These are phyloP conservation scores for Paraphysoderma sedebokerense DNA, from an alignment of 371 early-diverging fungal genomes.

Conservation along the genomic window DNA sequence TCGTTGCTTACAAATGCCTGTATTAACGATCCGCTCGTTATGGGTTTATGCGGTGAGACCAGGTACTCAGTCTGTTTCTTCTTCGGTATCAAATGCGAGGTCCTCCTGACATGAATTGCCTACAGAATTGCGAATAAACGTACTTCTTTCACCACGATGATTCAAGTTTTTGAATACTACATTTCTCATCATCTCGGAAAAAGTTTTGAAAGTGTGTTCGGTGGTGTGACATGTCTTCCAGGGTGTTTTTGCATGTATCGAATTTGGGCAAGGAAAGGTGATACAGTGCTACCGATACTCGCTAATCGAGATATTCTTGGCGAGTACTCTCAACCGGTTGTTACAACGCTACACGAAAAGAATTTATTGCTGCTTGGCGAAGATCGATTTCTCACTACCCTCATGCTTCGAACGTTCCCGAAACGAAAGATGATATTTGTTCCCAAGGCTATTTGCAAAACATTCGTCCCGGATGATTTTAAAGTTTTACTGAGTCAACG, in stretches of 20 bases:
- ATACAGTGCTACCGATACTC: slow-evolving; percentile 66
- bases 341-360: slow-evolving; percentile 95
- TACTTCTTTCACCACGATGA: slow-evolving; percentile 18
- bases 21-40: slow-evolving; percentile 54
- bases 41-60: slow-evolving; percentile 73
- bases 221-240: slow-evolving; percentile 87
- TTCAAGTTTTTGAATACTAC: slow-evolving; percentile 84
- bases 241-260: slow-evolving; percentile 95
- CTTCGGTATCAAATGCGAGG: background rate
- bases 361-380: slow-evolving; percentile 96
- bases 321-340: slow-evolving; percentile 82
- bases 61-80: slow-evolving; percentile 9
- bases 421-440: slow-evolving; percentile 87
- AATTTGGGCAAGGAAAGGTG: slow-evolving; percentile 62
- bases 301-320: slow-evolving; percentile 79
- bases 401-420: slow-evolving; percentile 92
- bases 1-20: slow-evolving; percentile 52
- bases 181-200: slow-evolving; percentile 86
- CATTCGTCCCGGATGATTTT: slow-evolving; percentile 85
- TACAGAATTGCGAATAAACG: slow-evolving; percentile 5
- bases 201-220: slow-evolving; percentile 85
- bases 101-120: background rate
- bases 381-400: slow-evolving; percentile 94
- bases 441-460: slow-evolving; percentile 84
- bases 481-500: slow-evolving; percentile 83